Evolutionary conservation across 169 alveolate genomes (phyloP), one percentile per base, ranked within the genome.

Genomic region (Cryptosporidium ryanae): DNA sequence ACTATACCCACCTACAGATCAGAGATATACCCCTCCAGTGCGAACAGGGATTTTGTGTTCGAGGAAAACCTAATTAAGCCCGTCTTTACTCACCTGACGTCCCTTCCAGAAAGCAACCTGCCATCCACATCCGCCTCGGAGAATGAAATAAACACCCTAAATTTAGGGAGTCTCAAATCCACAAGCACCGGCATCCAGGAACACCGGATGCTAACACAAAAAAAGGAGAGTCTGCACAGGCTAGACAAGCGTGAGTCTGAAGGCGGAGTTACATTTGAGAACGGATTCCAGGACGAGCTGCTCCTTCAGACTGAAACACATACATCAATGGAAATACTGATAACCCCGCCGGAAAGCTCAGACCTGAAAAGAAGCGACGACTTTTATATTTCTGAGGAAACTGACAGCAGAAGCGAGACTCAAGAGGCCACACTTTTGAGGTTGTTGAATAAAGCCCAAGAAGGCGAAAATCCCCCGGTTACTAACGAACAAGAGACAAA

Each of bases 291-390:
- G 8, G 46, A 38, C 8, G 8, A 38, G 46, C 3, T 38, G 46
- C 3, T 38, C 1, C 46, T 38, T 38, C 46, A 4, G 13, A 38
- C 43, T 17, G 83, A 68, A 27, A 68, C 65, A 15, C 83, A 68
- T 25, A 64, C 66, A 23, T 68, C 55, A 21, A 68, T 68, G 83
- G 83, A 68, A 68, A 68, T 68, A 52, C 27, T 52, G 8, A 68
- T 68, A 12, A 68, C 83, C 13, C 83, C 83, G n/a, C 83, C 83
- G 8, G 50, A 23, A 54, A 32, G 66, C n/a, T 31, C 83, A 50
- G 83, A 68, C 18, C n/a, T 68, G 52, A 49, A 29, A 2, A 54
- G 43, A 31, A 49, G 55, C 0, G 32, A 68, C 17, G 18, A 52
- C 10, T 68, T 68, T 12, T 50, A 68, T 68, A 48, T 68, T 1